Base-by-base conservation (phyloP, 352 stramenopile species). In the Pythium pectinolyticum region DNA sequence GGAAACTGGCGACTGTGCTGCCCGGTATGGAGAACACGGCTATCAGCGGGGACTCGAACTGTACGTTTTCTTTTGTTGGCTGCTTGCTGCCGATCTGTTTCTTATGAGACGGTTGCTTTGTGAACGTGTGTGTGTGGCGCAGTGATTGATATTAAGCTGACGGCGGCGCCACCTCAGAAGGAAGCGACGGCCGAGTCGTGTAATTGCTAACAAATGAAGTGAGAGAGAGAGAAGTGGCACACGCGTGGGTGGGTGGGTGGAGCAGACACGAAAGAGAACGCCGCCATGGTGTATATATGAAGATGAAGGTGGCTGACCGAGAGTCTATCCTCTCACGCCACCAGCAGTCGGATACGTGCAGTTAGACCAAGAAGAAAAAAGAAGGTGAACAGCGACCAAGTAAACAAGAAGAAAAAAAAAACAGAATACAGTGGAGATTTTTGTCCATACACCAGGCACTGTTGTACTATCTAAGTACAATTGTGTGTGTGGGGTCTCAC, bases 1-100 rank as follows among this genome's bases (percentile, higher is more conserved):
- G 97, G 61, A 99, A 99, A 78, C 82, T 99, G 37, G 97, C 97
- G 17, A 99, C 95, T 11, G 94, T 97, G 63, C 82, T 99, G 69
- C 97, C 97, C 0, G 97, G 97, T 67, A 97, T 97, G 82, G 88
- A 96, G 49, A 96, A 97, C 73, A 94, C 82, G 27, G 82, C 82
- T 43, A 96, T 89, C 69, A 93, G 83, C 48, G 85, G 85, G 69
- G 89, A 95, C 61, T 91, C 86, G 11, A 95, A 95, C 69, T 66
- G 86, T 95, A 74, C 69, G 82, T 86, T 27, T 15, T 3, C 27
- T 12, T 6, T 52, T 24, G 15, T 47, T 43, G n/a, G n/a, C n/a
- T n/a, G n/a, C n/a, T n/a, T 54, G 41, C 39, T 60, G 25, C 37
- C 24, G 15, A n/a, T n/a, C n/a, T n/a, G n/a, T n/a, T n/a, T n/a